These are phyloP conservation scores for Breynia disticha DNA, from an alignment of 441 rosid genomes.

Conservation along the genomic window DNA sequence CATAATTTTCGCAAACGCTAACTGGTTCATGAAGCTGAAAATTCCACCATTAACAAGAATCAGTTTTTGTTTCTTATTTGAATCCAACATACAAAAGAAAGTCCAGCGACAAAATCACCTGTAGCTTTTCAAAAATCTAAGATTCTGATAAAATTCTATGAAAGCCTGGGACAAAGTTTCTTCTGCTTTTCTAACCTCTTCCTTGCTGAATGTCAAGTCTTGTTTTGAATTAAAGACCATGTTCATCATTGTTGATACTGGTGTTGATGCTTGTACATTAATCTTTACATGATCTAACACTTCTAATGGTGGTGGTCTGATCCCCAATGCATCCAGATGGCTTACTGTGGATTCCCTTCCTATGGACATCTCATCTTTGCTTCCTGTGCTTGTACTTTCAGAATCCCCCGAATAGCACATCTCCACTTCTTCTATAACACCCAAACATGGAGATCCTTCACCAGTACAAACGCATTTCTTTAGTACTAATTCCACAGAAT, in stretches of 20 bases:
- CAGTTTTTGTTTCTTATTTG: background rate
- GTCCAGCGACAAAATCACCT: constrained; percentile 17
- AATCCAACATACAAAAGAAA: background rate
- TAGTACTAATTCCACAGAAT: too few relatives aligned
- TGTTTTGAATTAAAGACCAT: constrained; percentile 29
- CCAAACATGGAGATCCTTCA: constrained; percentile 27
- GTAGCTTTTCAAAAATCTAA: constrained; percentile 47
- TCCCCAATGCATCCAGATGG: constrained; percentile 2
- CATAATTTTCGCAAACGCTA: constrained; percentile 69
- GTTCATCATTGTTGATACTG: constrained; percentile 35
- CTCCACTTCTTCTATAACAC: constrained; percentile 35
- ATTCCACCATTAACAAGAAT: background rate
- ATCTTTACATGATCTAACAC: constrained; percentile 59
- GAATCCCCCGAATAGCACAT: constrained; percentile 18
- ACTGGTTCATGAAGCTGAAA: constrained; percentile 59
- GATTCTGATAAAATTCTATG: constrained; percentile 37
- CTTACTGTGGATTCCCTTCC: background rate
- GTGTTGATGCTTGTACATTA: constrained; percentile 49
- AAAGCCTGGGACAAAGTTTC: constrained; percentile 34
- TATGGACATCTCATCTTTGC: constrained; percentile 8
- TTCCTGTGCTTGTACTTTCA: constrained; percentile 14
- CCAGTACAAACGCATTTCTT: background rate
- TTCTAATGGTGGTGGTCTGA: constrained; percentile 38
- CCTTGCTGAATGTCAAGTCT: constrained; percentile 27
- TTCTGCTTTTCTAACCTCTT: constrained; percentile 33